Conservation (phyloP, 2,329 filamentous ascomycete genomes). For the Colletotrichum simmondsii region DNA sequence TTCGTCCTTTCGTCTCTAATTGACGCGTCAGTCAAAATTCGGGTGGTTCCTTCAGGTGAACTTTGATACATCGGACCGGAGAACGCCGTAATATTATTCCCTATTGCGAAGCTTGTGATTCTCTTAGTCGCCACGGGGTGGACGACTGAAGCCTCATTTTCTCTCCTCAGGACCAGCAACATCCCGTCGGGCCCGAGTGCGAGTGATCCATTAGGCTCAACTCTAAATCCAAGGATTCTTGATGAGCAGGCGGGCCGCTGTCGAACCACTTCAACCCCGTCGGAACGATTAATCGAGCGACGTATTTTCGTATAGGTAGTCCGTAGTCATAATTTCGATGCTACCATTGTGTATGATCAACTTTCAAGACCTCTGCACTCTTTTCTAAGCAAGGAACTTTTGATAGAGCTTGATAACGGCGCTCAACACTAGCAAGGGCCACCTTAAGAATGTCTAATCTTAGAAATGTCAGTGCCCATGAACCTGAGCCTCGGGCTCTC, state of each 20-base stretch:
- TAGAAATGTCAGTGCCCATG: neutral
- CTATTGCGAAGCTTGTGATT: neutral
- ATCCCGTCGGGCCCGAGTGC: neutral
- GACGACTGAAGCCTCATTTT: neutral
- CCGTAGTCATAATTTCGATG: neutral
- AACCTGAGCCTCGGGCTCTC: neutral
- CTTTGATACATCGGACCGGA: neutral
- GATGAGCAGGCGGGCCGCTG: neutral
- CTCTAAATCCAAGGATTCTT: neutral
- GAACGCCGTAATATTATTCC: neutral
- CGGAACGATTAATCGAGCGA: neutral
- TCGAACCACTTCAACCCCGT: neutral
- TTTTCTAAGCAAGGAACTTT: neutral
- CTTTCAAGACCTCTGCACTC: too few relatives aligned
- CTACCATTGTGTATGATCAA: too few relatives aligned
- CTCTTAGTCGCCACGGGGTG: neutral
- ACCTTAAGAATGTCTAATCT: too few relatives aligned
- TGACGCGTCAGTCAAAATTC: neutral
- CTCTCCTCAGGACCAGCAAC: neutral
- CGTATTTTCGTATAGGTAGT: neutral
- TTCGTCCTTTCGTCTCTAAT: neutral
- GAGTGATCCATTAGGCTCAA: neutral
- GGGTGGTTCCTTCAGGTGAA: neutral
- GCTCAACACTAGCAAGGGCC: neutral
- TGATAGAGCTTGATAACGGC: neutral